Percentiles rank a stretch among this genome's conserved stretches.
phyloP scores from a whole-genome alignment of 2,329 filamentous ascomycete species.

The Paraconiothyrium brasiliense region DNA sequence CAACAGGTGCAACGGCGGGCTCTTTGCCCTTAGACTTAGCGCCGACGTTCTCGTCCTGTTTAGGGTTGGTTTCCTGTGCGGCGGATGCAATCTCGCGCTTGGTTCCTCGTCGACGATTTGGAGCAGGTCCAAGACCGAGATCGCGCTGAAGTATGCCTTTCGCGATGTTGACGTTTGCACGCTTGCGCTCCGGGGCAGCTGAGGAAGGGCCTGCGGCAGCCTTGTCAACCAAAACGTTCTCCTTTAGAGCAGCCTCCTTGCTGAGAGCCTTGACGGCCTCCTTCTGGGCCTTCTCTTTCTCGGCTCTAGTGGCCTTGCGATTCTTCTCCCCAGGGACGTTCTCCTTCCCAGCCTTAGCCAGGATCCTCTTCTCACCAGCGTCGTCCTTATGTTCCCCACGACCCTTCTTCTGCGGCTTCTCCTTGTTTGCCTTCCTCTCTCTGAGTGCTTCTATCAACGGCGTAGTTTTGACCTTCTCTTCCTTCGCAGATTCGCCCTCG shows the following conservation, averaged over 20 bases:
- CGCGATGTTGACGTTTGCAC: constrained; percentile 62
- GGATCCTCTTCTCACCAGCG: constrained; percentile 56
- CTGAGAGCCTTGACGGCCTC: constrained; percentile 69
- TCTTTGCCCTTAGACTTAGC: constrained; percentile 44
- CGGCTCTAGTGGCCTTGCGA: constrained; percentile 51
- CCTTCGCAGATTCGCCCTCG: constrained; percentile 63
- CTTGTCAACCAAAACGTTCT: constrained; percentile 44
- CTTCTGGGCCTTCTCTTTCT: constrained; percentile 72
- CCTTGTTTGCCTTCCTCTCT: constrained; percentile 87
- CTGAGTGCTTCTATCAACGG: constrained; percentile 89
- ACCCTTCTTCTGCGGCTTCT: constrained; percentile 64
- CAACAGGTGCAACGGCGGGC: constrained; percentile 23
- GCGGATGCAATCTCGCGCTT: constrained; percentile 46
- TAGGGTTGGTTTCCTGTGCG: constrained; percentile 30
- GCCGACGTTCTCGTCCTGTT: constrained; percentile 37
- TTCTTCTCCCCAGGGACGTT: constrained; percentile 49
- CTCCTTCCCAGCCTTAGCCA: constrained; percentile 47
- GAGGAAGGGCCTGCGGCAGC: constrained; percentile 46
- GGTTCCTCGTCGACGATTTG: constrained; percentile 53
- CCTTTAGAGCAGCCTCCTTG: constrained; percentile 54
- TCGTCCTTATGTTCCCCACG: constrained; percentile 71
- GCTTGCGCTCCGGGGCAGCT: constrained; percentile 59
- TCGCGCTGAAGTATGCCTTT: constrained; percentile 70
- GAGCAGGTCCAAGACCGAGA: constrained; percentile 62
- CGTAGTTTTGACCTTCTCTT: constrained; percentile 78